A percentile compares a stretch with the other conserved stretches of the same genome.
phyloP scores from a whole-genome alignment of 1,139 yeast species.

The Geotrichum bryndzae region DNA sequence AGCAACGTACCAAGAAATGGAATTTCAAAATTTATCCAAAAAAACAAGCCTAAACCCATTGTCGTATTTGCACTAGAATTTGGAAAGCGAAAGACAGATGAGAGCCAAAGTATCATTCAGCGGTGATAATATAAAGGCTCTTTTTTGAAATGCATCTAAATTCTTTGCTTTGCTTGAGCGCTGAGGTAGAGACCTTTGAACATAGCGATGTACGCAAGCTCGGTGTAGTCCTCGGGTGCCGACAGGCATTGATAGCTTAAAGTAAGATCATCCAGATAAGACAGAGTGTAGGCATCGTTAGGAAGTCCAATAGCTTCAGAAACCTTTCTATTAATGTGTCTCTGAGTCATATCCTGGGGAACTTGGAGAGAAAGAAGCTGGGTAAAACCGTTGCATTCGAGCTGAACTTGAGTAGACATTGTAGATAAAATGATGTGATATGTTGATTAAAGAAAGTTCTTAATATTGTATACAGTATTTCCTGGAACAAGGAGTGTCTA shows the following conservation, averaged over 20 bases:
- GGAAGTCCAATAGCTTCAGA: constrained; percentile 9
- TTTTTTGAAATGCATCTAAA: neutral
- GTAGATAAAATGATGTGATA: neutral
- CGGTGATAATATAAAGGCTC: neutral
- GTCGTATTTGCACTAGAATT: neutral
- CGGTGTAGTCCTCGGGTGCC: constrained; percentile 4
- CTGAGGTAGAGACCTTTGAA: constrained; percentile 1
- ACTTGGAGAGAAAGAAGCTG: constrained; percentile 3
- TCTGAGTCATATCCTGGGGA: constrained; percentile 9
- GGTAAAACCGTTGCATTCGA: constrained; percentile 6
- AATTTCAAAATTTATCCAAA: no score
- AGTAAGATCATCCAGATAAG: constrained; percentile 6
- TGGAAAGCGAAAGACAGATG: neutral
- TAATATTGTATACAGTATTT: neutral
- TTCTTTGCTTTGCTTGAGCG: neutral
- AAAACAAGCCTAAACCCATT: neutral
- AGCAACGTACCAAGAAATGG: no score
- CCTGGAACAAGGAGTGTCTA: neutral
- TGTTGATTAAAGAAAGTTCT: neutral
- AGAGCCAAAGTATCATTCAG: neutral
- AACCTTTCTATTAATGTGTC: neutral
- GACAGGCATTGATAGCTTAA: neutral
- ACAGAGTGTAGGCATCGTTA: neutral
- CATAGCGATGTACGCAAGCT: constrained; percentile 9
- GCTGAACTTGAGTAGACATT: constrained; percentile 3